Percentiles rank a stretch among this genome's conserved stretches.
These are phyloP conservation scores for Colletotrichum sp. DNA, from an alignment of 2,329 filamentous ascomycete species.

Conservation along the genomic window DNA sequence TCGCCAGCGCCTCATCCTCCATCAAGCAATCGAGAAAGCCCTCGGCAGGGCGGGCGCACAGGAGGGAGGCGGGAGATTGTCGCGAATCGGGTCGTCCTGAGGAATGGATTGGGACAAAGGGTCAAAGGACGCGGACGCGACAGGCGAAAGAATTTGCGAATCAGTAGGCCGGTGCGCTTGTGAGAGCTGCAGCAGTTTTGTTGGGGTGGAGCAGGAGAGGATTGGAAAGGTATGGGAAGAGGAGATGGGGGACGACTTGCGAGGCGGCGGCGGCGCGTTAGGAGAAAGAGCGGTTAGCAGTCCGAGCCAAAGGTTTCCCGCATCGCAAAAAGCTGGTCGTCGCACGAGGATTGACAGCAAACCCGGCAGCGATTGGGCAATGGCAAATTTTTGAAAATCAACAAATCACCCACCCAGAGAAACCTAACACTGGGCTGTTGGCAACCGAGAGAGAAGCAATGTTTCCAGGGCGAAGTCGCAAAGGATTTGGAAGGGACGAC, in stretches of 20 bases:
- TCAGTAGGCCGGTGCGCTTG: constrained; percentile 8
- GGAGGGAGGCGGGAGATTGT: not conserved
- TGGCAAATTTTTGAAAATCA: not conserved
- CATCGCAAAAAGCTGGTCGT: constrained; percentile 11
- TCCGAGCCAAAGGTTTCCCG: constrained; percentile 20
- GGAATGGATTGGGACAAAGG: not conserved
- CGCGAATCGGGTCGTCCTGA: constrained; percentile 8
- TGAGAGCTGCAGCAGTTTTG: constrained; percentile 1
- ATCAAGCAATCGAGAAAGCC: constrained; percentile 27
- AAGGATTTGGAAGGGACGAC: not conserved
- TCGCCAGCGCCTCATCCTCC: constrained; percentile 47
- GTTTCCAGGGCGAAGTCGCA: constrained; percentile 6
- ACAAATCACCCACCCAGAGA: not conserved
- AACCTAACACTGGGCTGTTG: not conserved
- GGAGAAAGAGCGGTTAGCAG: constrained; percentile 13
- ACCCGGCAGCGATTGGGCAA: not conserved
- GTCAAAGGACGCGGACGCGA: not conserved
- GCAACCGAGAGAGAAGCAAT: not conserved
- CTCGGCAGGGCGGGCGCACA: constrained; percentile 10
- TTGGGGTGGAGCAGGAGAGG: constrained; percentile 12
- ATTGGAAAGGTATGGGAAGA: not conserved
- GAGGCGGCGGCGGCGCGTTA: constrained; percentile 18
- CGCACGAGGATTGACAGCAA: not conserved
- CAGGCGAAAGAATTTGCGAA: not conserved
- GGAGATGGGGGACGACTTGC: constrained; percentile 18